A percentile compares a stretch with the other conserved stretches of the same genome.
Conservation (phyloP, 1,139 yeast genomes). For the Hemisphaericaspora xylofermentans region DNA sequence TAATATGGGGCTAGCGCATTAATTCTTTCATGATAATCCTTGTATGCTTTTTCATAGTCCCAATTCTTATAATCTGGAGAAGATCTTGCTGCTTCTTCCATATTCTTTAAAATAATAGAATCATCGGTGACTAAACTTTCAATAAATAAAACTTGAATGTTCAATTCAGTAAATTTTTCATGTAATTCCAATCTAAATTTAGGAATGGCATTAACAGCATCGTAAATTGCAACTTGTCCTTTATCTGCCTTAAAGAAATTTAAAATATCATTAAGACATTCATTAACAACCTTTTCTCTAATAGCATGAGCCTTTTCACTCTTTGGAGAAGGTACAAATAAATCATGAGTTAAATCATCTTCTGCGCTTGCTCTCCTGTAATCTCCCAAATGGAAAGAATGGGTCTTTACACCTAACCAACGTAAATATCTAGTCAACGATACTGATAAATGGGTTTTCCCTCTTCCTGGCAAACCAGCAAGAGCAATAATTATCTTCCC, state of each 20-base stretch:
- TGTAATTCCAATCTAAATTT: conserved; percentile 62
- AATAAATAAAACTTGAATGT: conserved; percentile 79
- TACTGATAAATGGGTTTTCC: conserved; percentile 91
- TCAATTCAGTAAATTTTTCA: conserved; percentile 50
- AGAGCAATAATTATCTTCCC: conserved; percentile 88
- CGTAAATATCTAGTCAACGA: conserved; percentile 86
- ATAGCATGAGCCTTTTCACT: conserved; percentile 53
- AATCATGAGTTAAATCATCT: conserved; percentile 62
- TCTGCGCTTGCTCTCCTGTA: conserved; percentile 68
- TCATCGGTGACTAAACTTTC: conserved; percentile 84
- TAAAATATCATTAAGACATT: conserved; percentile 69
- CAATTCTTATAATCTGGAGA: conserved; percentile 86
- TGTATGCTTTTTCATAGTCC: conserved; percentile 62
- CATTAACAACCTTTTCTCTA: conserved; percentile 58
- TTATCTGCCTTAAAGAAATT: conserved; percentile 68
- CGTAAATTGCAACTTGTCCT: conserved; percentile 95
- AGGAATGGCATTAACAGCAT: conserved; percentile 86
- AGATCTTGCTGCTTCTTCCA: conserved; percentile 74
- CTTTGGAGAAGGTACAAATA: conserved; percentile 63
- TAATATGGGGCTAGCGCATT: conserved; percentile 51
- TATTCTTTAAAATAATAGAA: conserved; percentile 67
- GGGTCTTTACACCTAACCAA: conserved; percentile 94
- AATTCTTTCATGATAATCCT: conserved; percentile 58
- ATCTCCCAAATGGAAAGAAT: conserved; percentile 89
- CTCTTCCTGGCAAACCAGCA: conserved; percentile 95